phyloP scores from a whole-genome alignment of 306 rosid genomes.

The Macrotyloma uniflorum region DNA sequence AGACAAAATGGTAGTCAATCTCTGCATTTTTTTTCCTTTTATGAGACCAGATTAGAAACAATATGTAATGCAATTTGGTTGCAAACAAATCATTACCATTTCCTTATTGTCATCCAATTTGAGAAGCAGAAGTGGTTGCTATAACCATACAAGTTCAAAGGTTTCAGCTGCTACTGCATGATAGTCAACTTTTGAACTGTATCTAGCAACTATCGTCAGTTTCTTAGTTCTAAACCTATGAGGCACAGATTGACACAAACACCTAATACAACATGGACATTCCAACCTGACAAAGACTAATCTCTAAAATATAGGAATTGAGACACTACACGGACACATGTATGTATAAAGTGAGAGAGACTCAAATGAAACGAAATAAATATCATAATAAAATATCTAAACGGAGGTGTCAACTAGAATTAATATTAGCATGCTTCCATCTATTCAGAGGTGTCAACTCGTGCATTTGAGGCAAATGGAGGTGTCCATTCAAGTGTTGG shows the following conservation, averaged over 20 bases:
- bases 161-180: background rate
- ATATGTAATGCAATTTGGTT: background rate
- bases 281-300: background rate
- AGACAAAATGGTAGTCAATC: background rate
- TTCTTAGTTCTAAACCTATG: background rate
- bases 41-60: background rate
- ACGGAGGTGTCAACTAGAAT: background rate
- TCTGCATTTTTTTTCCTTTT: background rate
- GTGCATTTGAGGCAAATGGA: background rate
- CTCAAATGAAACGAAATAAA: background rate
- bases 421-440: background rate
- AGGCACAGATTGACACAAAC: background rate
- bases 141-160: background rate
- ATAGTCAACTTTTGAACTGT: background rate
- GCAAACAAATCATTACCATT: background rate
- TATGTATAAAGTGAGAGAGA: background rate
- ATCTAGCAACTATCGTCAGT: background rate
- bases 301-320: background rate
- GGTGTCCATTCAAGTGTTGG: background rate
- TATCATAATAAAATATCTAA: background rate
- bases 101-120: background rate
- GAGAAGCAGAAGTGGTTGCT: background rate
- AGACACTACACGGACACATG: background rate
- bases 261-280: background rate
- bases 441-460: background rate